phyloP scores from a whole-genome alignment of 2,329 filamentous ascomycete species.

The Calonectria multiphialidica region DNA sequence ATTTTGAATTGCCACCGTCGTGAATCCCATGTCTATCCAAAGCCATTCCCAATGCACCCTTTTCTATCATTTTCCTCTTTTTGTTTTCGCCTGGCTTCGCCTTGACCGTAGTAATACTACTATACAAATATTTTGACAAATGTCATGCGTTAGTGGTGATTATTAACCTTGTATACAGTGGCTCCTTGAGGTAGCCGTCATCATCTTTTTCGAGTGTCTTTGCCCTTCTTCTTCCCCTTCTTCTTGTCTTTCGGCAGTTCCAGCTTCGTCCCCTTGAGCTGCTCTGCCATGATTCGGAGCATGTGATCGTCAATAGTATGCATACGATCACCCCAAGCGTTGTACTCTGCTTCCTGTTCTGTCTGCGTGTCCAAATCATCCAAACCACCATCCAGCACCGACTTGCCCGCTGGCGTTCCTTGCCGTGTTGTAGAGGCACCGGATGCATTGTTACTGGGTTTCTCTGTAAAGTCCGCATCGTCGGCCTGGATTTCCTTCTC shows the following conservation, averaged over 20 bases:
- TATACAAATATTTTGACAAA: constrained; percentile 24
- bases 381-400: constrained; percentile 46
- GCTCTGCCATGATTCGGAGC: constrained; percentile 74
- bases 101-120: constrained; percentile 10
- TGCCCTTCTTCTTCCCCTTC: constrained; percentile 70
- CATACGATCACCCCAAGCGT: constrained; percentile 70
- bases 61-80: constrained; percentile 23
- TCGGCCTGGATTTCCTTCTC: constrained; percentile 91
- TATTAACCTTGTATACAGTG: constrained; percentile 23
- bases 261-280: constrained; percentile 69
- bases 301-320: constrained; percentile 81
- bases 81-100: constrained; percentile 11
- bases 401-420: constrained; percentile 61
- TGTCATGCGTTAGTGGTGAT: constrained; percentile 13
- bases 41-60: constrained; percentile 17
- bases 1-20: constrained; percentile 6
- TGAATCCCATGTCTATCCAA: constrained; percentile 23
- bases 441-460: constrained; percentile 59
- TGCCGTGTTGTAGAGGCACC: constrained; percentile 64
- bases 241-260: constrained; percentile 76
- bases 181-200: constrained; percentile 18
- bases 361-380: constrained; percentile 48
- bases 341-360: constrained; percentile 61
- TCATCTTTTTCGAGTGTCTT: constrained; percentile 65
- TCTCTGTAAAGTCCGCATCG: constrained; percentile 86